Evolutionary conservation across 2,329 filamentous ascomycete genomes (phyloP), one percentile per base, ranked within the genome.

Genomic region (Alternaria tenuissima): DNA sequence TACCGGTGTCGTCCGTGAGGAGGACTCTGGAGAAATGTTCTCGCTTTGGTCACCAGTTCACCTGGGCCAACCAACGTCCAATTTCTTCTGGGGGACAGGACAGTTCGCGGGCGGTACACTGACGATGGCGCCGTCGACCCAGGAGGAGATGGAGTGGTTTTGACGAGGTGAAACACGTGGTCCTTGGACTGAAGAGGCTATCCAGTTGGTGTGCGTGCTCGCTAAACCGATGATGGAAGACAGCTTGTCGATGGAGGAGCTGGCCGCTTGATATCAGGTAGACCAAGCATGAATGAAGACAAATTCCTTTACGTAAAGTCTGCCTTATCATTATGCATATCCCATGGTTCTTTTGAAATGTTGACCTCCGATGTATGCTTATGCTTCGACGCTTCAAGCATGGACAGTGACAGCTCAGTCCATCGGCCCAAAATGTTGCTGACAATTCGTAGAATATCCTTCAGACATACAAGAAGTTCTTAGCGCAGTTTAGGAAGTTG

Each of bases 31-130:
- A 4, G 53, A 48, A 43, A 32, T 55, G 26, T 55, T 7, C 32
- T 30, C 20, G 5, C 22, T 34, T 18, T 30, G 7, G 5, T 41
- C 24, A 6, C 53, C n/a, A 18, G 20, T 55, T 32, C 5, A 55
- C 26, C 3, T 41, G 32, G 42, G 53, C 30, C 53, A 32, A 11
- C 53, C 53, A 20, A 18, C 43, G 34, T 30, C 43, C 9, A 14
- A 16, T 43, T 12, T 18, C 24, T 55, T 48, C 42, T 48, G 43
- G 53, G 53, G 53, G n/a, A 7, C 18, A 4, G 53, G 53, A 8
- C n/a, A n/a, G 11, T 47, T 46, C 43, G 24, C 14, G 7, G 5
- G 30, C 24, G 28, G 30, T 14, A 24, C 32, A 3, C 52, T 55
- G 24, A 24, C n/a, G 14, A 36, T 55, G 18, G 14, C 28, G 20